Percentiles rank a stretch among this genome's conserved stretches.
phyloP scores from a whole-genome alignment of 768 basidiomycete species.

The Mycena chlorophos region DNA sequence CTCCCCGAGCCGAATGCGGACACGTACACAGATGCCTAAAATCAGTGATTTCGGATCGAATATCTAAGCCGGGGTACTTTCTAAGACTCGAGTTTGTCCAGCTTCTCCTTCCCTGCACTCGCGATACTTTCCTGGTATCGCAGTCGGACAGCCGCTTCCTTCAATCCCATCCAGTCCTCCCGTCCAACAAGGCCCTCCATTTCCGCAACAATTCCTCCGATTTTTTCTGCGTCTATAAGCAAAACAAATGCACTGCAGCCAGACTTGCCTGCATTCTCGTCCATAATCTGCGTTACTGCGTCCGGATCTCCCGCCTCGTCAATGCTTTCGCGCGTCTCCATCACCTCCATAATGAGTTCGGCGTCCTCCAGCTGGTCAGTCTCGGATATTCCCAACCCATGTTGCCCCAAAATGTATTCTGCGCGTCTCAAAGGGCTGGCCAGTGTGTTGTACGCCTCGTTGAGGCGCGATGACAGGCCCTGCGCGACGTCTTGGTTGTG shows the following conservation, averaged over 20 bases:
- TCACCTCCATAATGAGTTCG: constrained; percentile 70
- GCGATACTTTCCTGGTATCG: constrained; percentile 71
- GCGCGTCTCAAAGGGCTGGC: constrained; percentile 71
- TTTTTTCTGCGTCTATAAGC: constrained; percentile 46
- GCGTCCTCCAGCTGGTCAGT: constrained; percentile 71
- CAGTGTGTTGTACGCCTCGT: constrained; percentile 80
- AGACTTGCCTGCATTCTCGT: constrained; percentile 54
- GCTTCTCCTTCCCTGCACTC: constrained; percentile 40
- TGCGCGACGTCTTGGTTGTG: constrained; percentile 61
- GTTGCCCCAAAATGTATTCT: constrained; percentile 73
- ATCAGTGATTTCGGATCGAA: background rate
- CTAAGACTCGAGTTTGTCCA: background rate
- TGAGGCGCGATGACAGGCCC: constrained; percentile 70
- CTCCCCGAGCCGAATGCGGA: no score
- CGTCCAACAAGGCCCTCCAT: constrained; percentile 52
- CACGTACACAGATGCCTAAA: background rate
- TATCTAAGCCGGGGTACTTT: background rate
- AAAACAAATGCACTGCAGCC: background rate
- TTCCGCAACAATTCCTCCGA: constrained; percentile 43
- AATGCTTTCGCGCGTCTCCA: constrained; percentile 77
- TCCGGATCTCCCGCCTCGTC: constrained; percentile 57
- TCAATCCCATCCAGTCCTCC: constrained; percentile 58
- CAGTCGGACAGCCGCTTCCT: constrained; percentile 62
- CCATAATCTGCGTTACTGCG: constrained; percentile 51
- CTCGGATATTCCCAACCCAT: constrained; percentile 63